Evolutionary conservation across 306 rosid genomes (phyloP).

Genomic region (Amphicarpaea edgeworthii): DNA sequence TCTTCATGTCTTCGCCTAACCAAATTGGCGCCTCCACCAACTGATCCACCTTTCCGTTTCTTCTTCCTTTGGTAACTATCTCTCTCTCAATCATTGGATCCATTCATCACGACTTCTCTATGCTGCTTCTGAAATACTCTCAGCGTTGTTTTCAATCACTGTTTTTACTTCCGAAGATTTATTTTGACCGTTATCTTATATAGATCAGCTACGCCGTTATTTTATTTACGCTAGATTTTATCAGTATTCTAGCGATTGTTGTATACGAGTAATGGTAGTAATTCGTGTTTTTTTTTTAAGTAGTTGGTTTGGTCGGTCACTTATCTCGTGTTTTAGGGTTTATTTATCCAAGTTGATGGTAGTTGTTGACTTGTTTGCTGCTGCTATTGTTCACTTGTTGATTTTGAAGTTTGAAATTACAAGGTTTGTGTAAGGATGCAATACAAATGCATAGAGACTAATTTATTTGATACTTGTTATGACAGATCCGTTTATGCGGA

Average conservation of each 20-base stretch:
- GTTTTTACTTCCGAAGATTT: conserved; percentile 19
- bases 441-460: neutral
- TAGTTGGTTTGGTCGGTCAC: neutral
- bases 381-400: conserved; percentile 16
- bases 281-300: neutral
- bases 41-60: conserved; percentile 38
- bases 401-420: conserved; percentile 5
- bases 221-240: neutral
- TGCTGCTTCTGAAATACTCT: neutral
- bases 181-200: neutral
- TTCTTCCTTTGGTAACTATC: conserved; percentile 41
- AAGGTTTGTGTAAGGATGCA: neutral
- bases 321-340: conserved; percentile 3
- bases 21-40: conserved; percentile 29
- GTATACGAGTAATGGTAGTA: neutral
- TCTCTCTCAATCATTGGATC: conserved; percentile 24
- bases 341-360: conserved; percentile 16
- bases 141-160: neutral
- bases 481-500: conserved; percentile 53
- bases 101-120: neutral
- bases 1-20: conserved; percentile 29
- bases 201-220: neutral
- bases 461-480: conserved; percentile 11
- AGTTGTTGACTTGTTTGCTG: neutral
- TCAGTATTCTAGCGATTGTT: conserved; percentile 4